phyloP scores from a whole-genome alignment of 2,329 filamentous ascomycete species.

The Botrytis fabae region DNA sequence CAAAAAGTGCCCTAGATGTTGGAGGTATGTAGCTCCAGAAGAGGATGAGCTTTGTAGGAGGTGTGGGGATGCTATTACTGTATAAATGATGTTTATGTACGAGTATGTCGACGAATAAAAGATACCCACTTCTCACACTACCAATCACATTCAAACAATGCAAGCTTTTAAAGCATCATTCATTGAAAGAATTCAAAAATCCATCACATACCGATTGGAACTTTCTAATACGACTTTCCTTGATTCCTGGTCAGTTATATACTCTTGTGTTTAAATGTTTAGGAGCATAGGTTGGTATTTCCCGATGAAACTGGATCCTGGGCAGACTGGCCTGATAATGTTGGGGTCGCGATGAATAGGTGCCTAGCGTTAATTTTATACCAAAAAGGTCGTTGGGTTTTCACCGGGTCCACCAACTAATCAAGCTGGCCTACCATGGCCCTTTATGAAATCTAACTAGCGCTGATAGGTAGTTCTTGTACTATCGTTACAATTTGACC shows the following conservation, averaged over 20 bases:
- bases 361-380: background rate
- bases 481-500: background rate
- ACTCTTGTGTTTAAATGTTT: background rate
- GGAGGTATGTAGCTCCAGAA: conserved; percentile 75
- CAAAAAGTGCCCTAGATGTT: conserved; percentile 83
- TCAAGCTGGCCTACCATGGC: background rate
- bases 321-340: background rate
- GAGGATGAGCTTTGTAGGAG: conserved; percentile 68
- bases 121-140: conserved; percentile 11
- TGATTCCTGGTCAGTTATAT: background rate
- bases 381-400: background rate
- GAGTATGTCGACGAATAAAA: background rate
- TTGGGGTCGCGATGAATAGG: background rate
- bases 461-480: background rate
- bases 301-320: background rate
- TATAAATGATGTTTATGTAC: background rate
- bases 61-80: conserved; percentile 56
- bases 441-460: background rate
- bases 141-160: background rate
- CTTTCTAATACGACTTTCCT: background rate
- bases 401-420: background rate
- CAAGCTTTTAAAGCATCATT: background rate
- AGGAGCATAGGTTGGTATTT: background rate
- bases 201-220: too few relatives aligned
- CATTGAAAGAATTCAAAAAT: background rate